Evolutionary conservation across 306 rosid genomes (phyloP).

Genomic region (Rubus idaeus): DNA sequence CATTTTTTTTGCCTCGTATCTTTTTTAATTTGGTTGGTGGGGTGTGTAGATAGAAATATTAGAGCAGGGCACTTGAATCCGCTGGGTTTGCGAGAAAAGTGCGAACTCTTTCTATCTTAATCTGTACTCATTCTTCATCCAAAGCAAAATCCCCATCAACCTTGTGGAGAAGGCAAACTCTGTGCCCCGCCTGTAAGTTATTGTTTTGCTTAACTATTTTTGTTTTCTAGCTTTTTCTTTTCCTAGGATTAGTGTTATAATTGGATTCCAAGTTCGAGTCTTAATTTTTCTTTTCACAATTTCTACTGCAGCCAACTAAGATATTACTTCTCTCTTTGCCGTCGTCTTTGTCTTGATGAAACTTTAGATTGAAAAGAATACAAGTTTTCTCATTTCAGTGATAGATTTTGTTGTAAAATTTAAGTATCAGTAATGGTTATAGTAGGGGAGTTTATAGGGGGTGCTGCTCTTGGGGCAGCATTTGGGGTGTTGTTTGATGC

Average conservation of each 20-base stretch:
- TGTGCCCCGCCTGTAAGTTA: neutral
- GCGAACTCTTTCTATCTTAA: neutral
- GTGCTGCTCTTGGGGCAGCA: slow-evolving; percentile 4
- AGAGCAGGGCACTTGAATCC: neutral
- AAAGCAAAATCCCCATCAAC: neutral
- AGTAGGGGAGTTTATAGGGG: neutral
- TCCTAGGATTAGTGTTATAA: neutral
- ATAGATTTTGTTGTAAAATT: neutral
- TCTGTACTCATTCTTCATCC: neutral
- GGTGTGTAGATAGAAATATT: neutral
- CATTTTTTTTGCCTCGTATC: neutral
- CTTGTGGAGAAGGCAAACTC: too few species aligned
- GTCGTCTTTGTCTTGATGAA: too few species aligned
- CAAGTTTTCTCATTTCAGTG: neutral
- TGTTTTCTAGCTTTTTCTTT: neutral
- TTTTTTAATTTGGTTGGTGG: neutral
- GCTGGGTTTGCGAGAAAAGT: neutral
- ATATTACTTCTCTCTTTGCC: neutral
- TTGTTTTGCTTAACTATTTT: neutral
- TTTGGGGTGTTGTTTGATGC: neutral
- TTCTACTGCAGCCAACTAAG: neutral
- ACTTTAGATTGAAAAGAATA: neutral
- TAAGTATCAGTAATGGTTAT: neutral
- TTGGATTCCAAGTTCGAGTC: neutral
- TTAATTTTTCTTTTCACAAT: neutral